These are phyloP conservation scores for Euphrasia confusa DNA, from an alignment of 257 asterid genomes.

Conservation along the genomic window DNA sequence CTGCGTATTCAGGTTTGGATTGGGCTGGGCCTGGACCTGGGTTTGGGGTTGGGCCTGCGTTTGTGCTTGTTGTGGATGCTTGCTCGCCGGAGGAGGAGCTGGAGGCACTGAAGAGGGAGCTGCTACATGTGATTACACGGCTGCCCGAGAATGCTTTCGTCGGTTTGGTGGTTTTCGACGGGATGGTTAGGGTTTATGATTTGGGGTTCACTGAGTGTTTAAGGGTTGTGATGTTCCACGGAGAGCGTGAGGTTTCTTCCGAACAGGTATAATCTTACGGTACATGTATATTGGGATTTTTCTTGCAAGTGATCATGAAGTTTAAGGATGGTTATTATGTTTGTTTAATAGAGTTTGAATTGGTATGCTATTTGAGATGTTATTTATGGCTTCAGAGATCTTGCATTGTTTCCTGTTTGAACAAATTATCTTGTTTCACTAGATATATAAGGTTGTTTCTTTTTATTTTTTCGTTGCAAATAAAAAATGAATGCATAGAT, in stretches of 20 bases:
- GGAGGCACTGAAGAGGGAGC: slow-evolving; percentile 62
- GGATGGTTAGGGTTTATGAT: slow-evolving; percentile 83
- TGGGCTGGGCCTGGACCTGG: slow-evolving; percentile 29
- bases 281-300: slow-evolving; percentile 11
- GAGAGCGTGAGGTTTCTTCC: slow-evolving; percentile 67
- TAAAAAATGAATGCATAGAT: slow-evolving; percentile 15
- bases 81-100: slow-evolving; percentile 66
- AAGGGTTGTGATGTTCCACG: slow-evolving; percentile 67
- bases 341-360: slow-evolving; percentile 18
- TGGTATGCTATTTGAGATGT: slow-evolving; percentile 15
- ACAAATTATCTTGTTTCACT: slow-evolving; percentile 11
- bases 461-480: slow-evolving; percentile 8
- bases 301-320: slow-evolving; percentile 15
- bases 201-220: slow-evolving; percentile 68
- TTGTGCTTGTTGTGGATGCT: slow-evolving; percentile 84
- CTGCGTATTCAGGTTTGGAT: slow-evolving; percentile 31
- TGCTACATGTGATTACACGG: slow-evolving; percentile 53
- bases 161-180: slow-evolving; percentile 84
- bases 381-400: not conserved
- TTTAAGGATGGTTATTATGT: slow-evolving; percentile 22
- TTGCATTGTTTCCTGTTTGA: slow-evolving; percentile 6
- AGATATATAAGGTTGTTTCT: not conserved
- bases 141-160: slow-evolving; percentile 84
- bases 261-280: slow-evolving; percentile 40
- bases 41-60: slow-evolving; percentile 60